Evolutionary conservation across 371 early-diverging fungal species (phyloP), one percentile per base, ranked within the genome.

Genomic region (Amoeboaphelidium protococcarum): DNA sequence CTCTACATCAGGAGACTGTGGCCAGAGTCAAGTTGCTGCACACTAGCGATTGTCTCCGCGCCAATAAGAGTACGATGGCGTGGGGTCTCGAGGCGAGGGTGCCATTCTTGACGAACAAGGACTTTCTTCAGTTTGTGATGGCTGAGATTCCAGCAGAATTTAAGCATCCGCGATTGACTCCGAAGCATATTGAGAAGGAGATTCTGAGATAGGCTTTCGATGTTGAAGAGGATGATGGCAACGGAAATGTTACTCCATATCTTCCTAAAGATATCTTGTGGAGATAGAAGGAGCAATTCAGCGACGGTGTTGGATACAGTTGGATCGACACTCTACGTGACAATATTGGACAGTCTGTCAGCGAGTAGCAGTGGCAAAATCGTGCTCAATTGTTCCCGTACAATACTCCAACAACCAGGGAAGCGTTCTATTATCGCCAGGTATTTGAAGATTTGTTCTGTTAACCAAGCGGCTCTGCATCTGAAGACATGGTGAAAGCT

Each of bases 201-300:
- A 47, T 37, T 67, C 69, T 13, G 73, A 71, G 42, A 72, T 74
- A 45, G n/a, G 68, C 67, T 31, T 51, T 51, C 25, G 51, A 51
- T 27, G 26, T 13, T 24, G 40, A 25, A 6, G 48, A 51, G 23
- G 26, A 46, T 37, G 37, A 31, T 31, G 37, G 37, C 6, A 10
- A 10, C 16, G 37, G 37, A 31, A 6, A 31, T 31, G 37, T 31
- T 31, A 58, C 63, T 42, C 88, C 89, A 24, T 92, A 85, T 58
- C 71, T 92, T 50, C 89, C 90, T 1, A 66, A 68, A 47, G 75
- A 78, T 43, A 78, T 92, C 45, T 74, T 92, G 22, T 92, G 88
- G 87, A 74, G 94, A 50, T 90, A 89, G 64, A 89, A 92, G 73
- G 94, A 92, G 63, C 94, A 92, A 65, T 90, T 92, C 71, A 79